Conservation (phyloP, 257 asterid genomes). For the Nicotiana tomentosiformis region DNA sequence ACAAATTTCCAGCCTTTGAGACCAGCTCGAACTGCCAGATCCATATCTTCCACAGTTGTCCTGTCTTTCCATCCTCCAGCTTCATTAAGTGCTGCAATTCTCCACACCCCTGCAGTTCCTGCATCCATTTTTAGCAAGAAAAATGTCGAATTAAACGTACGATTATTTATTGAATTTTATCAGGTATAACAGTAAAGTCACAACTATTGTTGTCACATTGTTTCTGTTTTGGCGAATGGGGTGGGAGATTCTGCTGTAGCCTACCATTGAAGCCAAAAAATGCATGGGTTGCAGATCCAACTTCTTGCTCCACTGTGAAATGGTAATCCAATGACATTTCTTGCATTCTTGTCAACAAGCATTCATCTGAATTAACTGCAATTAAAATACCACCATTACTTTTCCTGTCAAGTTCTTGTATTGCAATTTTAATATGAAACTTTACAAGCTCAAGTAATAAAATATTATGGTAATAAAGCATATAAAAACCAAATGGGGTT, state of each 20-base stretch:
- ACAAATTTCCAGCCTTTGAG: constrained; percentile 66
- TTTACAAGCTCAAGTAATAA: too few species aligned
- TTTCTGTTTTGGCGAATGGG: too few species aligned
- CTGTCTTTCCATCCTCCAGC: constrained; percentile 72
- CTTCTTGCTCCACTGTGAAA: constrained; percentile 71
- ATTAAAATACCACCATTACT: not conserved
- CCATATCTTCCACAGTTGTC: constrained; percentile 69
- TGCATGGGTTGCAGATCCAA: constrained; percentile 46
- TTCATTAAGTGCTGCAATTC: constrained; percentile 46
- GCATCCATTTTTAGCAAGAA: not conserved
- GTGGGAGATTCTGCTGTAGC: not conserved
- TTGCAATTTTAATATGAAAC: too few species aligned
- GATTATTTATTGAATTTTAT: not conserved
- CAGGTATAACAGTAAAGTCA: not conserved
- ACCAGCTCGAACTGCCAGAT: constrained; percentile 57
- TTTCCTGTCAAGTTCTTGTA: too few species aligned
- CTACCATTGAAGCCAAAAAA: constrained; percentile 68
- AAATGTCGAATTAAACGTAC: not conserved
- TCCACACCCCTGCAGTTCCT: constrained; percentile 74
- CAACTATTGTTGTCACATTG: not conserved
- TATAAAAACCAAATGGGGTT: too few species aligned
- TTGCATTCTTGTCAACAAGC: constrained; percentile 68
- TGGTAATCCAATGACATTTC: constrained; percentile 70
- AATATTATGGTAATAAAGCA: too few species aligned
- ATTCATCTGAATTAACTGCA: constrained; percentile 61